Evolutionary conservation across 1,284 basidiomycete species (phyloP), one percentile per base, ranked within the genome.

Genomic region (Flammula alnicola): DNA sequence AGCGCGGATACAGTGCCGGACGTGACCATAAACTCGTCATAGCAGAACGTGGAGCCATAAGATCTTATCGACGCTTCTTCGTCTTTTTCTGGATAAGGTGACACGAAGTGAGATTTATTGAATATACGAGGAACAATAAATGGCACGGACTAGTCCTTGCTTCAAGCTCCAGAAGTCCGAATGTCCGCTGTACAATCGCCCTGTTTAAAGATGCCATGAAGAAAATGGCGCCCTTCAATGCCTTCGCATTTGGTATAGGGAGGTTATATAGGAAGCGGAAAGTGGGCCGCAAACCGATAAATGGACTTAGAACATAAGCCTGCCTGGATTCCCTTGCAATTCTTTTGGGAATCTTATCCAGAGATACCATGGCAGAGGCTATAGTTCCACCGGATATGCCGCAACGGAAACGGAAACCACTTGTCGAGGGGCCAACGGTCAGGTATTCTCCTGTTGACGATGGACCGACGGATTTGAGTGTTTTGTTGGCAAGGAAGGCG

Each of bases 171-270:
- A 84, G 76, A 23, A 95, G 74, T 9, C 85, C 91, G 75, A 85
- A 91, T 17, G 91, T 85, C 47, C 93, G 83, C 56, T 91, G 84
- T 29, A 94, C 88, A 25, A 93, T 69, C 14, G 82, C 71, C 26
- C 76, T 73, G 63, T 96, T 92, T 38, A 76, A 62, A 1, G 72
- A 54, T 10, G 73, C 68, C 83, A 95, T 91, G 35, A 85, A 60
- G 65, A 78, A 91, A 54, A 80, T 73, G 0, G 72, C 73, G 23
- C 90, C 92, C 49, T 75, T 73, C 11, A 79, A 59, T 1, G 68
- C 54, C 36, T 60, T 62, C 26, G 67, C 75, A 45, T 68, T 68
- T 65, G 69, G 76, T 51, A 79, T 65, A 20, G 72, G 71, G 52
- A 80, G 74, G 3, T 71, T 71, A 60, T 84, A 83, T 4, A 81